Base-by-base conservation (phyloP, 2,329 filamentous ascomycete species). In the Aspergillus sergii region DNA sequence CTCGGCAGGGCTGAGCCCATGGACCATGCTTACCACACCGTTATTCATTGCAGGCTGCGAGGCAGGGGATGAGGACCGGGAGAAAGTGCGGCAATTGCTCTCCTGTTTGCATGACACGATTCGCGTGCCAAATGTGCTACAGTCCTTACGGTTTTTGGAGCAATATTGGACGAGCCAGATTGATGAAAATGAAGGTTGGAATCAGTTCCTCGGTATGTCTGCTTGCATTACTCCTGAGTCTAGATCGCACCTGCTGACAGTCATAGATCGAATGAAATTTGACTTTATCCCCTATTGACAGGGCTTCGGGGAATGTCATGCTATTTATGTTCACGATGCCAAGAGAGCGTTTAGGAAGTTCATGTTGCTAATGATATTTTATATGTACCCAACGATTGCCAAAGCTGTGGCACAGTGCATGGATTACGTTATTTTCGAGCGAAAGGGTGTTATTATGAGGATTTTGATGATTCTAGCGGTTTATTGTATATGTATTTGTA, bases 31-130 rank as follows among this genome's bases (percentile, higher is more conserved):
- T 19, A 80, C 79, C 23, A 81, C 79, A 8, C 79, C 79, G 8
- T 64, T 81, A 7, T 81, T 81, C 60, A 80, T 79, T 51, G 79
- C 78, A 9, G 79, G 79, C 3, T 80, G 78, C 54, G 78, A 80
- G 57, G 78, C 78, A 21, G 67, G 73, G 7, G 77, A 72, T 2
- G 68, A 76, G 36, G 78, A 80, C 61, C 72, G 77, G 9, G 72
- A 72, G 36, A 71, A 68, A 12, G 74, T 80, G 16, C 70, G 72
- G 39, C 66, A 68, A 26, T 57, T 80, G 26, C 65, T 80, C 7
- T 66, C 69, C 0, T 72, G 72, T 32, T 68, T 80, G 53, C 75
- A 80, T 58, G 72, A 79, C 54, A 79, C 75, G 11, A 76, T 80
- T 56, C 75, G 76, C 8, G 76, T 80, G 9, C 77, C 78, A 34